Percentiles rank a stretch among this genome's conserved stretches.
These are phyloP conservation scores for Pterulicium gracile DNA, from an alignment of 1,284 basidiomycete genomes.

Conservation along the genomic window DNA sequence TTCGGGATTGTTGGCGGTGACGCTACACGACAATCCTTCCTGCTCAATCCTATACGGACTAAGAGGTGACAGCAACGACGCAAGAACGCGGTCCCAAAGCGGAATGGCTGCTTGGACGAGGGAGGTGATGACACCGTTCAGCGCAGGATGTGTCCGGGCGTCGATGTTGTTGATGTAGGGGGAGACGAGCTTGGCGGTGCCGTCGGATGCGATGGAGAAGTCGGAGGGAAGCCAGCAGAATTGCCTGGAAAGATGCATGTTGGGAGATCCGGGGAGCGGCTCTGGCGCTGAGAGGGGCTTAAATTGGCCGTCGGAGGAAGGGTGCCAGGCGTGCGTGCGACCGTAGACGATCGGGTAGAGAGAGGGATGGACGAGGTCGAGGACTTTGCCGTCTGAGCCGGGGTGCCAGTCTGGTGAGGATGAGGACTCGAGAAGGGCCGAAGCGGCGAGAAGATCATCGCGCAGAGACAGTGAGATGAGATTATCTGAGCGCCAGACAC, in stretches of 20 bases:
- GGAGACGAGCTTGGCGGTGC: slow-evolving; percentile 10
- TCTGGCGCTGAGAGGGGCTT: slow-evolving; percentile 1
- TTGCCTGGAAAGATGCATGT: slow-evolving; percentile 8
- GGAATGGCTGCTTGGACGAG: slow-evolving; percentile 22
- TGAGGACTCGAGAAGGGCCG: slow-evolving; percentile 16
- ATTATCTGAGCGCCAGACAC: neutral
- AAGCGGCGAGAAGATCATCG: neutral
- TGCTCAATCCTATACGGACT: neutral
- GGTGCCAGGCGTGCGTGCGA: slow-evolving; percentile 3
- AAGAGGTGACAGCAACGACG: slow-evolving; percentile 10
- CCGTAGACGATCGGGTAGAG: slow-evolving; percentile 27
- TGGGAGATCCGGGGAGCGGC: neutral
- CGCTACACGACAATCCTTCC: neutral
- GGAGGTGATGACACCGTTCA: slow-evolving; percentile 21
- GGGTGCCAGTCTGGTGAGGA: slow-evolving; percentile 30
- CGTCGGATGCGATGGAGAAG: slow-evolving; percentile 15
- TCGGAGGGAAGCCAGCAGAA: slow-evolving; percentile 26
- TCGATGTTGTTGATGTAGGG: slow-evolving; percentile 23
- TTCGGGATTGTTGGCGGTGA: neutral
- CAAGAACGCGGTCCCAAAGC: slow-evolving; percentile 22
- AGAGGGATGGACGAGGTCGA: slow-evolving; percentile 33
- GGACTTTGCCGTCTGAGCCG: slow-evolving; percentile 23
- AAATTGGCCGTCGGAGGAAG: slow-evolving; percentile 3
- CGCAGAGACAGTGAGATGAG: neutral
- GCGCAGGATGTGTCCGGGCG: slow-evolving; percentile 7